These are phyloP conservation scores for Corniculantispora saksenae DNA, from an alignment of 2,329 filamentous ascomycete species.

Conservation along the genomic window DNA sequence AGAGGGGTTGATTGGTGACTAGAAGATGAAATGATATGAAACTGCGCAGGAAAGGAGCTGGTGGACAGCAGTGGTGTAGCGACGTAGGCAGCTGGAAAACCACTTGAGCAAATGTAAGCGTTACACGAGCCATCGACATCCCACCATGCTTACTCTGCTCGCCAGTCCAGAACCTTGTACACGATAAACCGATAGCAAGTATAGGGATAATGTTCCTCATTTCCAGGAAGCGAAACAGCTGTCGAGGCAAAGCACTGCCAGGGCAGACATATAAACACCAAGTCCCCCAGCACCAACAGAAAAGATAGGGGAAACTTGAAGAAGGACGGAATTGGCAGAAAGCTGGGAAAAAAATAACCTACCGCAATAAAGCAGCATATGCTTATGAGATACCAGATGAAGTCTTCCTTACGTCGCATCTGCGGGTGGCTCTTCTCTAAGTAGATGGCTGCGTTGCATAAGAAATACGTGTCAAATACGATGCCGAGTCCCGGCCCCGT, in stretches of 20 bases:
- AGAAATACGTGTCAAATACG: slow-evolving; percentile 71
- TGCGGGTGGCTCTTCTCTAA: slow-evolving; percentile 72
- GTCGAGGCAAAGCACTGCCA: slow-evolving; percentile 61
- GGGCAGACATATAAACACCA: slow-evolving; percentile 69
- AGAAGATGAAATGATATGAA: background rate
- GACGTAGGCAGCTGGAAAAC: slow-evolving; percentile 45
- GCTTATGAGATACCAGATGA: slow-evolving; percentile 79
- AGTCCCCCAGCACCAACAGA: background rate
- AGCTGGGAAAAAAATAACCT: slow-evolving; percentile 51
- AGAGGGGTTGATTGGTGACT: background rate
- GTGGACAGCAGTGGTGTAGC: slow-evolving; percentile 55
- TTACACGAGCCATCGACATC: slow-evolving; percentile 69
- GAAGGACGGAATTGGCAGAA: slow-evolving; percentile 15
- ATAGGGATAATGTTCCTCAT: slow-evolving; percentile 76
- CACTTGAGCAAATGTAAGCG: slow-evolving; percentile 56
- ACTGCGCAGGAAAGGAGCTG: slow-evolving; percentile 21
- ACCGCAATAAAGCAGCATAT: slow-evolving; percentile 72
- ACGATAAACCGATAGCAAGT: slow-evolving; percentile 61
- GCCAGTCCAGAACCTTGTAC: slow-evolving; percentile 62
- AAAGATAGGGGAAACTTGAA: slow-evolving; percentile 19
- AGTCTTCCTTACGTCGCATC: slow-evolving; percentile 74
- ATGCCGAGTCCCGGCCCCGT: slow-evolving; percentile 46
- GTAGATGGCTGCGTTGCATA: slow-evolving; percentile 75
- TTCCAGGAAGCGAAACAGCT: slow-evolving; percentile 83
- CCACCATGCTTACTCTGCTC: slow-evolving; percentile 73